Evolutionary conservation across 257 asterid species (phyloP).

Genomic region (Osmanthus fragrans): DNA sequence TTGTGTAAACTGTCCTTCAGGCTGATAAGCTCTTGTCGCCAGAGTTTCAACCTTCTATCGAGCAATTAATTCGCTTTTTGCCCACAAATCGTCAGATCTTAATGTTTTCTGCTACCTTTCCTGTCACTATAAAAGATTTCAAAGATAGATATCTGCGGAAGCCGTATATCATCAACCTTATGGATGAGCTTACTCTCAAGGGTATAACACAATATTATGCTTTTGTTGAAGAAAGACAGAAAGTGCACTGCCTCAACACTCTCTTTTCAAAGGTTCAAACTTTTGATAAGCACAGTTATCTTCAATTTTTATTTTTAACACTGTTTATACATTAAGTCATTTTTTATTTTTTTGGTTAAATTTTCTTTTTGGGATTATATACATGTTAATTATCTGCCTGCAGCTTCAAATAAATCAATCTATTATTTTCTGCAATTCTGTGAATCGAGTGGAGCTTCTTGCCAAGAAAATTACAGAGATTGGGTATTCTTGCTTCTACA

Average conservation of each 20-base stretch:
- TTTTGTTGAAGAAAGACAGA: constrained; percentile 44
- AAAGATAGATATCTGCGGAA: constrained; percentile 33
- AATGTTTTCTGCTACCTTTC: constrained; percentile 39
- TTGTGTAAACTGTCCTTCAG: constrained; percentile 20
- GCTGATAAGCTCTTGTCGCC: constrained; percentile 45
- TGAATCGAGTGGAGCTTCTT: constrained; percentile 42
- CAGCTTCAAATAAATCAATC: constrained; percentile 45
- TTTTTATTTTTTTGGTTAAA: background rate
- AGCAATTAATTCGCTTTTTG: constrained; percentile 34
- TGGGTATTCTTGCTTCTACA: constrained; percentile 43
- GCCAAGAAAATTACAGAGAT: constrained; percentile 45
- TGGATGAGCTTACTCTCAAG: constrained; percentile 44
- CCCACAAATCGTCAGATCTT: constrained; percentile 35
- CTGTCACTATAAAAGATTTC: constrained; percentile 33
- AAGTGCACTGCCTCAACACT: constrained; percentile 42
- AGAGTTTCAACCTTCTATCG: constrained; percentile 43
- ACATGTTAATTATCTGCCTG: constrained; percentile 3
- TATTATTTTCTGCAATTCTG: constrained; percentile 36
- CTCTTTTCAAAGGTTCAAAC: constrained; percentile 36
- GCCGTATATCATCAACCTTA: constrained; percentile 37
- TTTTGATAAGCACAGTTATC: background rate
- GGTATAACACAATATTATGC: constrained; percentile 41
- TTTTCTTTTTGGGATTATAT: background rate
- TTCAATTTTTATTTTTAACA: background rate
- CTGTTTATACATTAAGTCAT: background rate